Evolutionary conservation across 1,284 basidiomycete genomes (phyloP).

Genomic region (Trametes sp.): DNA sequence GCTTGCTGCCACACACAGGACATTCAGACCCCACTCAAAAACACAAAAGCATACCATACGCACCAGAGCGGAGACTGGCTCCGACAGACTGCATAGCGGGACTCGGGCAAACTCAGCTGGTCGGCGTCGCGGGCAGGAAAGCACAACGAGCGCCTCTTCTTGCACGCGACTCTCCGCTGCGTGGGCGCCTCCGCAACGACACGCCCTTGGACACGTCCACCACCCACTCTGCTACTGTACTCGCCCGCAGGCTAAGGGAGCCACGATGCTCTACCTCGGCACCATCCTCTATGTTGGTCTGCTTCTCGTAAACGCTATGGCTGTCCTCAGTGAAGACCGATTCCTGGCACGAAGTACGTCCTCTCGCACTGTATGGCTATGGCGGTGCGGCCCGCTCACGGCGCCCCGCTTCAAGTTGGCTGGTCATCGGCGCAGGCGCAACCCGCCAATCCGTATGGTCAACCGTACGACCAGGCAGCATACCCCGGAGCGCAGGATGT

Average conservation of each 20-base stretch:
- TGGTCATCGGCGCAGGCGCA: constrained; percentile 83
- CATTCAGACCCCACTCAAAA: neutral
- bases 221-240: constrained; percentile 14
- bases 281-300: constrained; percentile 77
- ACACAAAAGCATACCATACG: neutral
- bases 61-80: constrained; percentile 37
- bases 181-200: constrained; percentile 16
- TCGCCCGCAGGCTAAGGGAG: constrained; percentile 6
- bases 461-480: constrained; percentile 71
- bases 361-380: neutral
- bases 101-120: constrained; percentile 17
- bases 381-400: constrained; percentile 12
- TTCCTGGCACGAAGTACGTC: constrained; percentile 91
- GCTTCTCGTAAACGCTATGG: constrained; percentile 92
- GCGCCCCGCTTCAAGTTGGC: constrained; percentile 68
- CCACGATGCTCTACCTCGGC: constrained; percentile 62
- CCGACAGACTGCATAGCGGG: constrained; percentile 46
- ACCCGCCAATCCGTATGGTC: constrained; percentile 67
- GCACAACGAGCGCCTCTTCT: constrained; percentile 15
- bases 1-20: constrained; percentile 8
- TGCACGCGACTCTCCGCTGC: constrained; percentile 18
- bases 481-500: constrained; percentile 66
- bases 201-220: constrained; percentile 31
- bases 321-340: constrained; percentile 93
- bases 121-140: constrained; percentile 23